Evolutionary conservation across 768 basidiomycete species (phyloP).

Genomic region (Saitozyma sp.): DNA sequence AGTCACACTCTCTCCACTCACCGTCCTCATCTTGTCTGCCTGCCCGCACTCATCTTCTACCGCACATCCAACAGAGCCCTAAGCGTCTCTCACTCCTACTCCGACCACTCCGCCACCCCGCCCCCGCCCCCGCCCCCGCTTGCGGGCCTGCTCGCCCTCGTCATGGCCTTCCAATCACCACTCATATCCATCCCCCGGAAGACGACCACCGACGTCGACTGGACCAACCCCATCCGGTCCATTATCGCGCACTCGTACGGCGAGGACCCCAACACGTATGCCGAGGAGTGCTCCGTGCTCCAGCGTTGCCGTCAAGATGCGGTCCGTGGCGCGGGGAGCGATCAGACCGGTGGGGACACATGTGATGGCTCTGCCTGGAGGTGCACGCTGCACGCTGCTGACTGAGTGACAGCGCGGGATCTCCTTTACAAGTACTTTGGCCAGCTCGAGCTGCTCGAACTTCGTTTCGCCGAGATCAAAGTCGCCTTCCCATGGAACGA

Average conservation of each 20-base stretch:
- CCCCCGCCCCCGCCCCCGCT: no score
- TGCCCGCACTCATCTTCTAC: no score
- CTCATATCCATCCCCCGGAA: slow-evolving; percentile 92
- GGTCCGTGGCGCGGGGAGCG: slow-evolving; percentile 92
- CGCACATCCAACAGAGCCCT: background rate
- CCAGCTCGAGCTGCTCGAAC: slow-evolving; percentile 92
- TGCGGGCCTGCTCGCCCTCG: background rate
- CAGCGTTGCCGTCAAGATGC: slow-evolving; percentile 95
- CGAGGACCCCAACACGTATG: slow-evolving; percentile 85
- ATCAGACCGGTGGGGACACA: slow-evolving; percentile 74
- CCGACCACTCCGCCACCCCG: no score
- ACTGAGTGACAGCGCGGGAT: slow-evolving; percentile 66
- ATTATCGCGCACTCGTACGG: slow-evolving; percentile 90
- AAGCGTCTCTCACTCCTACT: no score
- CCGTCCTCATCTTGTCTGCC: no score
- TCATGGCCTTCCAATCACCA: slow-evolving; percentile 56
- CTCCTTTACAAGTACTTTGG: slow-evolving; percentile 99
- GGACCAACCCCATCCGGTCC: slow-evolving; percentile 80
- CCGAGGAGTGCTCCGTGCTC: slow-evolving; percentile 76
- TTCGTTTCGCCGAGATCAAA: slow-evolving; percentile 93
- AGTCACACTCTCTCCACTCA: no score
- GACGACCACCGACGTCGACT: slow-evolving; percentile 94
- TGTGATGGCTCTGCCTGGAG: background rate
- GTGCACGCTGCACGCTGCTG: background rate
- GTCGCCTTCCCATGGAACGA: slow-evolving; percentile 95